Evolutionary conservation across 2,329 filamentous ascomycete species (phyloP), one percentile per base, ranked within the genome.

Genomic region (Davidsoniella australis): DNA sequence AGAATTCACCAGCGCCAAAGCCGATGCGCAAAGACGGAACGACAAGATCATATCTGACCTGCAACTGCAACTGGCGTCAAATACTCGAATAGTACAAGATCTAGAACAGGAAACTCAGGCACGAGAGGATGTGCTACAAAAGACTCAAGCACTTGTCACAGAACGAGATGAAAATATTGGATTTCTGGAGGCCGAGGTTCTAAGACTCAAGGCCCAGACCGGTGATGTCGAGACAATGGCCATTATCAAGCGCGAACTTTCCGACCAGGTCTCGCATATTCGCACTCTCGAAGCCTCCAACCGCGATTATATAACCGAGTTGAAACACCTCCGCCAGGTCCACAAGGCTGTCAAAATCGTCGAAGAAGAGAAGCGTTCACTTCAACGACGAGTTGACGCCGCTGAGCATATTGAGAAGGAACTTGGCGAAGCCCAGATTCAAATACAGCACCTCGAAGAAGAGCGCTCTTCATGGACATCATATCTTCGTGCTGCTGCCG

Each of bases 261-360:
- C 83, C 0, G 88, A 95, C 55, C 91, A 96, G 60, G 84, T 98
- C 1, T 73, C 78, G n/a, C 87, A 96, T 59, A 94, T 95, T 55
- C 80, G 85, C 52, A 80, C 76, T 26, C 69, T 98, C 2, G 91
- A 98, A 61, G 72, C 76, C 1, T 76, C 77, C 36, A 94, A 86
- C 54, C 73, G 85, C 20, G 85, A 94, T 45, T 85, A 94, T 59
- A 69, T 77, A 12, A 64, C 72, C 0, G 89, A 98, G 61, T 66
- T 98, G 36, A 85, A 83, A 57, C 82, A 87, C 56, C 72, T 93
- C 37, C 80, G 87, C 12, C 83, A 87, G 56, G 67, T 82, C 3
- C 80, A 87, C 61, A 89, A 85, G 64, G 85, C 84, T n/a, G 80
- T 94, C 1, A 85, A 94, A 59, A 76, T 98, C 2, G 83, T 96